phyloP scores from a whole-genome alignment of 2,329 filamentous ascomycete species.

The Cercospora sojina region DNA sequence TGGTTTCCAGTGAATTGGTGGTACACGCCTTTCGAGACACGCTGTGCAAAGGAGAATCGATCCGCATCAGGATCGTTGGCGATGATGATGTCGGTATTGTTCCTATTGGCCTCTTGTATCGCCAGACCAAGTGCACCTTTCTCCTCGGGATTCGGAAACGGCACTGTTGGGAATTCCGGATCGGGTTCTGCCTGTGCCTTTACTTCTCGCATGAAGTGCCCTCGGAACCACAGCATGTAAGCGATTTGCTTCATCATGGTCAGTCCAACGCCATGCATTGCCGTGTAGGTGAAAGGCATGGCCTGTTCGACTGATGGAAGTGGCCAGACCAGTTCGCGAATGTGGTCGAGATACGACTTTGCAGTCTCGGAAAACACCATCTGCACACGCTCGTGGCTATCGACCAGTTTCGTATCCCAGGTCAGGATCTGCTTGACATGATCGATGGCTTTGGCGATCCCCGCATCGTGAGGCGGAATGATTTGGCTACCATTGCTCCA shows the following conservation, averaged over 20 bases:
- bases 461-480: slow-evolving; percentile 60
- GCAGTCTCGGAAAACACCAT: slow-evolving; percentile 44
- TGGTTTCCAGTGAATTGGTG: slow-evolving; percentile 65
- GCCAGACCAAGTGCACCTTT: slow-evolving; percentile 61
- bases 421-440: slow-evolving; percentile 54
- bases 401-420: slow-evolving; percentile 49
- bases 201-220: slow-evolving; percentile 47
- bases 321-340: slow-evolving; percentile 31
- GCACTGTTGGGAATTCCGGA: slow-evolving; percentile 63
- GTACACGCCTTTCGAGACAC: slow-evolving; percentile 55
- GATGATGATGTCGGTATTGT: slow-evolving; percentile 54
- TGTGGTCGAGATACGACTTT: slow-evolving; percentile 46
- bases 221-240: slow-evolving; percentile 34
- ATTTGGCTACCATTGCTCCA: slow-evolving; percentile 66
- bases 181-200: slow-evolving; percentile 57
- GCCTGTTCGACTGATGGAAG: slow-evolving; percentile 23
- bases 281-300: slow-evolving; percentile 54
- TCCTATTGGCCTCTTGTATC: slow-evolving; percentile 54
- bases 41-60: slow-evolving; percentile 61
- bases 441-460: slow-evolving; percentile 58
- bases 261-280: slow-evolving; percentile 58
- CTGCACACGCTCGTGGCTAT: slow-evolving; percentile 44
- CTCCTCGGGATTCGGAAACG: slow-evolving; percentile 66
- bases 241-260: slow-evolving; percentile 48
- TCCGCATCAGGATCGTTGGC: slow-evolving; percentile 67